Evolutionary conservation across 176 grass and related monocot species (phyloP), one percentile per base, ranked within the genome.

Genomic region (Oropetium thomaeum): DNA sequence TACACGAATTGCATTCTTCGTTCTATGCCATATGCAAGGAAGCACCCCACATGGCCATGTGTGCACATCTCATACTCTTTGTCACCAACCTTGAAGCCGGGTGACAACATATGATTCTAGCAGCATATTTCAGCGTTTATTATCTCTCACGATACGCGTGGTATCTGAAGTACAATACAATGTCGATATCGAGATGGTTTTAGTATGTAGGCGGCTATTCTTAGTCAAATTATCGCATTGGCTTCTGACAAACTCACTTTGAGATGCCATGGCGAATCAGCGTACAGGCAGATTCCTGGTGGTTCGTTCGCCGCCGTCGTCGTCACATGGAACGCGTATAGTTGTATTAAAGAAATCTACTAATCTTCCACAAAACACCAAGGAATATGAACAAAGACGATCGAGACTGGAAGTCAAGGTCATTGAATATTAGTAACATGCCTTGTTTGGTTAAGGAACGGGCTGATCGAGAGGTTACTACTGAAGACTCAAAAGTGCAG

Each of bases 341-440:
- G n/a, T n/a, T n/a, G n/a, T 52, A 39, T 74, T 61, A 74, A 74
- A 74, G 20, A 80, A 39, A n/a, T 30, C 9, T 63, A 61, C 9
- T 63, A 61, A 48, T 30, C 30, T 29, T 35, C 25, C 26, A 70
- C 58, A 16, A 65, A 25, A 5, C 26, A 16, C 23, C 9, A 51
- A 26, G 69, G 8, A 78, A 64, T 45, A 67, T 33, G 13, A 69
- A 42, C 38, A 37, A 43, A 14, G 35, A 67, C 37, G 25, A 80
- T n/a, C 31, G 22, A 38, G 20, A 27, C 2, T 5, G n/a, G n/a
- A 47, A 12, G 22, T 9, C 31, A 65, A 61, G 68, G 32, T 78
- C 68, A 30, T 26, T 60, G 27, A 69, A 57, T 57, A 57, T 14
- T 48, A 37, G n/a, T 27, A 55, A 45, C 14, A 5, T 8, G 2